Percentiles rank a stretch among this genome's conserved stretches.
Evolutionary conservation across 2,329 filamentous ascomycete genomes (phyloP).

Genomic region (Colletotrichum truncatum): DNA sequence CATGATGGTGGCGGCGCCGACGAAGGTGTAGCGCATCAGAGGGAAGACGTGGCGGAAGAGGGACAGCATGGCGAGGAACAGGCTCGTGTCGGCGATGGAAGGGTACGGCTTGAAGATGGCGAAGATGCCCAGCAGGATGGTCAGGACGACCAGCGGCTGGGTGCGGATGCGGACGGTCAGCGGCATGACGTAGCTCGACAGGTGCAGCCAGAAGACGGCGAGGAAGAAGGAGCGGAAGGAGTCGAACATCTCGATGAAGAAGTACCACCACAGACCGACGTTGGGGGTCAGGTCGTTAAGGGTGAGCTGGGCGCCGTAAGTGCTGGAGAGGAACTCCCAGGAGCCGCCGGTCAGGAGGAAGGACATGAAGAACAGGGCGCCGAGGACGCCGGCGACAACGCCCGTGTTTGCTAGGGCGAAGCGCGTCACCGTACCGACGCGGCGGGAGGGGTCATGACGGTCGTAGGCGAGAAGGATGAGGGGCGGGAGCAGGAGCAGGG

Average conservation of each 20-base stretch:
- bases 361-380: constrained; percentile 75
- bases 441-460: constrained; percentile 53
- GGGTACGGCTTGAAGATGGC: constrained; percentile 98
- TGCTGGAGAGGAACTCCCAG: constrained; percentile 88
- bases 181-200: constrained; percentile 88
- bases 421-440: constrained; percentile 43
- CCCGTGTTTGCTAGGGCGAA: constrained; percentile 66
- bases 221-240: constrained; percentile 97
- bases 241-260: constrained; percentile 99
- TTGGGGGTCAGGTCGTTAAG: constrained; percentile 95
- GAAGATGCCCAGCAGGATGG: constrained; percentile 87
- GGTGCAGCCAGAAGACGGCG: constrained; percentile 96
- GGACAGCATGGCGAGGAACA: constrained; percentile 85
- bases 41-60: constrained; percentile 93
- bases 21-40: constrained; percentile 90
- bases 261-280: constrained; percentile 99
- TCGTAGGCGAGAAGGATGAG: constrained; percentile 85
- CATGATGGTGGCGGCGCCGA: constrained; percentile 82
- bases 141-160: constrained; percentile 87
- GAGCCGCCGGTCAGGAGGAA: constrained; percentile 78
- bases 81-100: constrained; percentile 86
- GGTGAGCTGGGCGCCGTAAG: constrained; percentile 92
- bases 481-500: constrained; percentile 85
- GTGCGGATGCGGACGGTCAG: constrained; percentile 83
- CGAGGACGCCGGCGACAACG: constrained; percentile 64